Evolutionary conservation across 345 rosid genomes (phyloP).

Genomic region (Dimocarpus longan): DNA sequence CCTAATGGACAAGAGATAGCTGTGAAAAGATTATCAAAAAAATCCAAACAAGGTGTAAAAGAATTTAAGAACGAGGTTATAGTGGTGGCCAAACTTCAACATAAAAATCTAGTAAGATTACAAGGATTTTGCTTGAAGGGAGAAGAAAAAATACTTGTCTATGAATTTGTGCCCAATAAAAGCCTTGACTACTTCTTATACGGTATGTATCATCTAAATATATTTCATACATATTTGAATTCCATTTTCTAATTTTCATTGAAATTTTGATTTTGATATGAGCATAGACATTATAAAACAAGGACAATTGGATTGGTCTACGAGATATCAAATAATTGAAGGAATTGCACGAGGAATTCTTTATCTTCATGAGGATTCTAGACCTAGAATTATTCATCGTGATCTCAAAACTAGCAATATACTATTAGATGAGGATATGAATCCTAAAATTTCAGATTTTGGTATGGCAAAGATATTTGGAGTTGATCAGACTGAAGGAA

Average conservation of each 20-base stretch:
- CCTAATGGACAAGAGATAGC: constrained; percentile 43
- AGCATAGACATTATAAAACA: constrained; percentile 39
- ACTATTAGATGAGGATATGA: constrained; percentile 57
- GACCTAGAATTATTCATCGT: constrained; percentile 62
- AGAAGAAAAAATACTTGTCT: constrained; percentile 52
- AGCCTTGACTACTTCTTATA: constrained; percentile 48
- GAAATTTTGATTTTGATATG: not conserved
- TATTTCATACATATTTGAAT: not conserved
- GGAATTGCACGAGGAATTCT: constrained; percentile 56
- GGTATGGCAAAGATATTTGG: constrained; percentile 62
- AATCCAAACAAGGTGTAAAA: constrained; percentile 43
- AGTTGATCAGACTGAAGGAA: constrained; percentile 33
- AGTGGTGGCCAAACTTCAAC: constrained; percentile 52
- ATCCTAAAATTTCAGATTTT: constrained; percentile 71
- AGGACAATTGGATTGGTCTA: constrained; percentile 48
- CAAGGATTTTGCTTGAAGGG: constrained; percentile 49
- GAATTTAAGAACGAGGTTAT: constrained; percentile 55
- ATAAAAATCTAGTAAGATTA: constrained; percentile 49
- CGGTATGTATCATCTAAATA: constrained; percentile 22
- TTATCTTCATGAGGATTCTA: constrained; percentile 50
- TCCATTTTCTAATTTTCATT: not conserved
- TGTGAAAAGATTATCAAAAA: constrained; percentile 45
- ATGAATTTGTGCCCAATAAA: constrained; percentile 49
- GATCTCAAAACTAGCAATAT: constrained; percentile 67
- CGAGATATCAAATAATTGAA: constrained; percentile 41